Conservation (phyloP, 257 asterid genomes). For the Solanum sejunctum region DNA sequence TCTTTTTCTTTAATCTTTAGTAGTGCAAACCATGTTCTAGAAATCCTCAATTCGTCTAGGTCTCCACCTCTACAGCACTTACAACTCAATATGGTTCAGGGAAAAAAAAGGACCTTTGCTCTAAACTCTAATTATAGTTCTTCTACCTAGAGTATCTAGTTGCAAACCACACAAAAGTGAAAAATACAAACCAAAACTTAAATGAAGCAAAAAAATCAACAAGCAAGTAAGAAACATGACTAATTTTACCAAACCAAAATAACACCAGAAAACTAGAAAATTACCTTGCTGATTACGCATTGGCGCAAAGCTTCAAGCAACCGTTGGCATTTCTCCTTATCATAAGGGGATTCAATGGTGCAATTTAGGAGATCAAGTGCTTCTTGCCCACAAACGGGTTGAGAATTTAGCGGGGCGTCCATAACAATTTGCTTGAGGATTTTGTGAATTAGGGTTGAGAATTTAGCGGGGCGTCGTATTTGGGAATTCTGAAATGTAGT, state of each 20-base stretch:
- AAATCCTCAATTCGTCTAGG: neutral
- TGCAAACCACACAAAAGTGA: neutral
- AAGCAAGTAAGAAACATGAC: neutral
- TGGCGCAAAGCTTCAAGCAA: slow-evolving; percentile 63
- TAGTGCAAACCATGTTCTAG: neutral
- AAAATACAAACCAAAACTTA: neutral
- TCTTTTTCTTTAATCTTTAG: neutral
- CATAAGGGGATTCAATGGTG: slow-evolving; percentile 48
- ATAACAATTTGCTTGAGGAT: neutral
- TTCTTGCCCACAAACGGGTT: slow-evolving; percentile 56
- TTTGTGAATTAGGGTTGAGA: neutral
- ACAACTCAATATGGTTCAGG: neutral
- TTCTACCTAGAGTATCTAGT: neutral
- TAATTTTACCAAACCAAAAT: neutral
- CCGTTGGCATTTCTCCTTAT: slow-evolving; percentile 51
- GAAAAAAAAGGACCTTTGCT: neutral
- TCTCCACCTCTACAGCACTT: neutral
- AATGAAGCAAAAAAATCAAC: neutral
- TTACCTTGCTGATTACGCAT: slow-evolving; percentile 62
- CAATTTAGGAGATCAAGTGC: slow-evolving; percentile 77
- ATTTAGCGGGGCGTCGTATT: too few relatives aligned
- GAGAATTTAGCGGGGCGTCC: slow-evolving; percentile 29
- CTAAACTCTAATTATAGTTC: neutral
- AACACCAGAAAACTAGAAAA: neutral
- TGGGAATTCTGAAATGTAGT: neutral